Evolutionary conservation across 2,329 filamentous ascomycete genomes (phyloP), one percentile per base, ranked within the genome.

Genomic region (Colletotrichum noveboracense): DNA sequence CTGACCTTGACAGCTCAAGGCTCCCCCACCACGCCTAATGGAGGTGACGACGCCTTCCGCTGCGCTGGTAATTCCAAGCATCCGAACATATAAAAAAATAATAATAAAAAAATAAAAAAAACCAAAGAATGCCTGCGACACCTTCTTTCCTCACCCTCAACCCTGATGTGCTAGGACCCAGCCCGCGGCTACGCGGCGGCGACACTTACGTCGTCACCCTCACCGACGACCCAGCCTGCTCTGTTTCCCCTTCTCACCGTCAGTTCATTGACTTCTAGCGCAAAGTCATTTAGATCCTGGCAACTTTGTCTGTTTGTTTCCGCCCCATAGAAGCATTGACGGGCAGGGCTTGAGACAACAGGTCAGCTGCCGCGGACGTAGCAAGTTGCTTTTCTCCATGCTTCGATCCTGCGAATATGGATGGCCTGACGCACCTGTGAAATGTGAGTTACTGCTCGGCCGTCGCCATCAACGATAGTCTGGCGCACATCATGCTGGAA

Each of bases 1-100:
- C 21, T 66, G 36, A 21, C 24, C 26, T 7, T 70, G 74, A 61
- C 66, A 75, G 55, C 66, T 75, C 58, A 66, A 69, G 48, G 58
- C n/a, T 55, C 16, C 68, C 68, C 73, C 69, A 67, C 62, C 56
- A 67, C 68, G 28, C 26, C 43, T 21, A 32, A 32, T 21, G 68
- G n/a, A 73, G 64, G 65, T 38, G 74, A 74, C 70, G 74, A 74
- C 65, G 48, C 56, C 70, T 69, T 24, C 58, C 34, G n/a, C 34
- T 28, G 60, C 18, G 58, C 28, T 34, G 56, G 56, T 70, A 70
- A 36, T 62, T 71, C 60, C 68, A 65, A 65, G 68, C 68, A 65
- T 30, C 67, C n/a, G 43, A 52, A 52, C 43, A 34, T n/a, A n/a
- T n/a, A n/a, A n/a, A n/a, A n/a, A n/a, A n/a, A n/a, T n/a, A n/a